phyloP scores from a whole-genome alignment of 345 rosid species.

The Bretschneidera sinensis region DNA sequence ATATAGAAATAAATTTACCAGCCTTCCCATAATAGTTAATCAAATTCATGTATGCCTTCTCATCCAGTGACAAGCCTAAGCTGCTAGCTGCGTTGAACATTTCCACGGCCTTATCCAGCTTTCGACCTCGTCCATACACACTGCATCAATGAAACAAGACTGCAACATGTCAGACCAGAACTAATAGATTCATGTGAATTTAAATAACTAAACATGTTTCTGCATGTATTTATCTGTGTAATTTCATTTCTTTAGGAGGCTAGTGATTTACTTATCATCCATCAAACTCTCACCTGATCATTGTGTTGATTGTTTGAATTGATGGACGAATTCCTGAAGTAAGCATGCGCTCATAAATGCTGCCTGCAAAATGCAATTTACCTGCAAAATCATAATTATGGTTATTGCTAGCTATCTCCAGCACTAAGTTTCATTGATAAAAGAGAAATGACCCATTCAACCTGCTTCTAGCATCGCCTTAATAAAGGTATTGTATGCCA shows the following conservation, averaged over 20 bases:
- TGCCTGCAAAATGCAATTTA: slow-evolving; percentile 53
- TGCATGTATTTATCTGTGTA: too few species aligned
- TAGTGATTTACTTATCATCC: neutral
- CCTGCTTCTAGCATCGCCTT: slow-evolving; percentile 92
- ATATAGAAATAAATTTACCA: slow-evolving; percentile 31
- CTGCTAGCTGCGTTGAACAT: slow-evolving; percentile 42
- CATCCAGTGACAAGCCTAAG: slow-evolving; percentile 53
- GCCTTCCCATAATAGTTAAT: slow-evolving; percentile 66
- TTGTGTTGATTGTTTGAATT: slow-evolving; percentile 66
- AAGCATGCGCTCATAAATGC: slow-evolving; percentile 59
- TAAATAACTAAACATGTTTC: too few species aligned
- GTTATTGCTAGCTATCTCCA: slow-evolving; percentile 18
- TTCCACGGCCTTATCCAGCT: slow-evolving; percentile 64
- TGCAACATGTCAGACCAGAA: slow-evolving; percentile 11
- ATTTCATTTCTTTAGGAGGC: neutral
- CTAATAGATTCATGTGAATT: neutral
- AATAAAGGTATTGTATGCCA: slow-evolving; percentile 75
- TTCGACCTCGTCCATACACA: slow-evolving; percentile 59
- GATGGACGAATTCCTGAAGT: slow-evolving; percentile 50
- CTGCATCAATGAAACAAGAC: slow-evolving; percentile 38
- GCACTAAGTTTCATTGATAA: slow-evolving; percentile 9
- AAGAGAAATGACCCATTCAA: slow-evolving; percentile 15
- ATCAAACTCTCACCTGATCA: slow-evolving; percentile 58
- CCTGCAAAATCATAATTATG: slow-evolving; percentile 37
- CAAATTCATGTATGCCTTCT: slow-evolving; percentile 76